These are phyloP conservation scores for Acer negundo DNA, from an alignment of 345 rosid genomes.

Conservation along the genomic window DNA sequence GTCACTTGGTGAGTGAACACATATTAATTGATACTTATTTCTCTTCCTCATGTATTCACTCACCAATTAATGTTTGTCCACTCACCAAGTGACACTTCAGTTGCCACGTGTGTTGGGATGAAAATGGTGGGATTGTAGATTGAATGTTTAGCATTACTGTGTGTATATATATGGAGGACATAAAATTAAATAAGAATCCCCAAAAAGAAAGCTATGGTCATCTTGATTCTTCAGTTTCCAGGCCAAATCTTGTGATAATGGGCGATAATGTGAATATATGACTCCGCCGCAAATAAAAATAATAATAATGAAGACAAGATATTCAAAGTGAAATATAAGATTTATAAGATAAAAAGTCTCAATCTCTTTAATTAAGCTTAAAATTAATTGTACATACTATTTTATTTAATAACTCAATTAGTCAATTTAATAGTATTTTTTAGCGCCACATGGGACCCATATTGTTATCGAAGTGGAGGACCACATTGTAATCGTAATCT, in stretches of 20 bases:
- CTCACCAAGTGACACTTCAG: too few relatives aligned
- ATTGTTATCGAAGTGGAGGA: background rate
- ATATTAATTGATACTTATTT: too few relatives aligned
- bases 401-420: background rate
- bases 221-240: background rate
- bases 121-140: too few relatives aligned
- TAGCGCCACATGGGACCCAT: background rate
- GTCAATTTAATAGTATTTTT: background rate
- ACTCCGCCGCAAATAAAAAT: background rate
- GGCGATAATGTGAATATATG: background rate
- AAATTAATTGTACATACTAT: background rate
- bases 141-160: too few relatives aligned
- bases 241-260: background rate
- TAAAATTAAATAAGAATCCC: too few relatives aligned
- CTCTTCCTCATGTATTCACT: too few relatives aligned
- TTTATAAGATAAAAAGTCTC: slow-evolving; percentile 3
- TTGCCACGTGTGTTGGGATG: too few relatives aligned
- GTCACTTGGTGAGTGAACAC: too few relatives aligned
- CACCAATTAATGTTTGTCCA: too few relatives aligned
- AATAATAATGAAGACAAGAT: background rate
- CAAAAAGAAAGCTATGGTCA: background rate
- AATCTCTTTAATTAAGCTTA: background rate
- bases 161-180: too few relatives aligned
- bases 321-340: slow-evolving; percentile 12
- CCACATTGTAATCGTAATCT: background rate